These are phyloP conservation scores for Carex myosuroides DNA, from an alignment of 176 grass and related monocot genomes.

Conservation along the genomic window DNA sequence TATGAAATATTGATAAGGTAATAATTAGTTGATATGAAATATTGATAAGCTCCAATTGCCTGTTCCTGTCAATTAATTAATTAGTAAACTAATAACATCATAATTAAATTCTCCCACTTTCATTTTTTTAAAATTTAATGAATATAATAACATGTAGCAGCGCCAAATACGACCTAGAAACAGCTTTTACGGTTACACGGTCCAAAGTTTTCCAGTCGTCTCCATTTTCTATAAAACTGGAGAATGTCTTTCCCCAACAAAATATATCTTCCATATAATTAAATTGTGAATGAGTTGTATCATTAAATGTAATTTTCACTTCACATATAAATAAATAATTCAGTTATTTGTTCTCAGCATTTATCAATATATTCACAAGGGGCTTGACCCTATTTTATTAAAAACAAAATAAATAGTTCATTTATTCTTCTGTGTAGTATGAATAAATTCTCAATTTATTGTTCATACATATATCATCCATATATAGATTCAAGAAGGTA, in stretches of 20 bases:
- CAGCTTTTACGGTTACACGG: conserved; percentile 17
- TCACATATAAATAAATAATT: not conserved
- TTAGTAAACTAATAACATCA: not conserved
- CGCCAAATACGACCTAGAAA: conserved; percentile 9
- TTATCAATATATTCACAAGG: not conserved
- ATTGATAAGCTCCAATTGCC: not conserved
- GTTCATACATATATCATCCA: not conserved
- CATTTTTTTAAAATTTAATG: not conserved
- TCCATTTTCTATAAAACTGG: not conserved
- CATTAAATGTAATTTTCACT: not conserved
- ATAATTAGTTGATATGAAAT: not conserved
- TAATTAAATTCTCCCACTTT: conserved; percentile 1
- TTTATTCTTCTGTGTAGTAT: not conserved
- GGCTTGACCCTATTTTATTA: not conserved
- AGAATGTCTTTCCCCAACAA: not conserved
- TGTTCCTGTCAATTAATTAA: not conserved
- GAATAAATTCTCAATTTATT: not conserved
- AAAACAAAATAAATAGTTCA: not conserved
- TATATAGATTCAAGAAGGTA: not conserved
- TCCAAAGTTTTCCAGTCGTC: not conserved
- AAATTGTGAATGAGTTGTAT: not conserved
- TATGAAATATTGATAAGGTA: not conserved
- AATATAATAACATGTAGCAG: conserved; percentile 1
- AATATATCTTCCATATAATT: not conserved
- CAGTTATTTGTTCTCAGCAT: not conserved